Evolutionary conservation across 805 yeast genomes (phyloP), one percentile per base, ranked within the genome.

Genomic region (Maudiozyma pseudohumilis): DNA sequence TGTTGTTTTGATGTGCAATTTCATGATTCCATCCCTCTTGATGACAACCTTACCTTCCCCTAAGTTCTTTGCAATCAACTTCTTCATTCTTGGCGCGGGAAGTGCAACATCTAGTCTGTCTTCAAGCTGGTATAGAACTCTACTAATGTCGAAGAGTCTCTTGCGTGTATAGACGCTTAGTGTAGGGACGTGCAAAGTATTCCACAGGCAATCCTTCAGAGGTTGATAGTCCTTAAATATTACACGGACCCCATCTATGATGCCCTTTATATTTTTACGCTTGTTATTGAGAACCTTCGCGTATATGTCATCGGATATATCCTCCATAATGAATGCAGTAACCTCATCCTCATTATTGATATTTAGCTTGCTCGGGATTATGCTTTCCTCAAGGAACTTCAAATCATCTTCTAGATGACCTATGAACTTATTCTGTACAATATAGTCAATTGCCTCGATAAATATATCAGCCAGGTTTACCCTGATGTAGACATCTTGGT

Each of bases 351-450:
- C 50, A 13, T 44, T 43, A 10, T 40, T 40, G 9, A 44, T 36
- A 26, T 45, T 50, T 11, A 40, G 16, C 12, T 26, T 36, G 27
- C 49, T 44, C 4, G 60, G 55, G 27, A 49, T 52, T 10, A 55
- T 47, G 27, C 41, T 46, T 15, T 49, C 46, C 3, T 40, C 39
- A 29, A 63, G 44, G 3, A 66, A 58, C 12, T 61, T 59, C 48
- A 80, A 69, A 47, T 82, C 92, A 26, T 75, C 76, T 52, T 80
- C 86, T 43, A 80, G 84, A 15, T 77, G 53, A 12, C 66, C 65
- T 1, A 75, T 69, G 1, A 75, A 68, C 2, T 70, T 69, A 0
- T 88, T 86, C 32, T 72, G 65, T 0, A 89, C 94, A 7, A 85
- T 76, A 31, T 66, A 59, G 22, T 92, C 80, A 6, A 89, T 60